phyloP scores from a whole-genome alignment of 2,329 filamentous ascomycete species.

The Tolypocladium album region DNA sequence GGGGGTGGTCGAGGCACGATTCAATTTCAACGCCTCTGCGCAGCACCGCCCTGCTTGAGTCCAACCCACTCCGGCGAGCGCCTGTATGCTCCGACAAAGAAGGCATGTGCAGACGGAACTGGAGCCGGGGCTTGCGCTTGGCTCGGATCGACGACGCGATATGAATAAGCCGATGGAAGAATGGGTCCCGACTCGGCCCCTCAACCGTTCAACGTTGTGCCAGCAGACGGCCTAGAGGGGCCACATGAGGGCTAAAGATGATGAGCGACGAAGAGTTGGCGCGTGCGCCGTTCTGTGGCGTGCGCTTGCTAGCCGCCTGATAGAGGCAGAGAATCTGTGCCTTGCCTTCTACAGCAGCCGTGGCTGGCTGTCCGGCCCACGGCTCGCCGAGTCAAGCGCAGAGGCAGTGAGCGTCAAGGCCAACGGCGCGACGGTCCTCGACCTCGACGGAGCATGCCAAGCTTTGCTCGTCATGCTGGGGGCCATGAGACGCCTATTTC shows the following conservation, averaged over 20 bases:
- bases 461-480: constrained; percentile 15
- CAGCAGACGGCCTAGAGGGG: not conserved
- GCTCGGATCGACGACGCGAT: not conserved
- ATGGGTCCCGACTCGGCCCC: not conserved
- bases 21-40: not conserved
- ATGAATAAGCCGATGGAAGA: not conserved
- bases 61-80: not conserved
- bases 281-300: not conserved
- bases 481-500: constrained; percentile 7
- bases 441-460: constrained; percentile 11
- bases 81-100: not conserved
- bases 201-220: not conserved
- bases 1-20: not conserved
- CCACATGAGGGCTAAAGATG: not conserved
- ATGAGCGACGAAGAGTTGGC: not conserved
- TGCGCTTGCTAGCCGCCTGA: not conserved
- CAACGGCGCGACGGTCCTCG: not conserved
- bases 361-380: not conserved
- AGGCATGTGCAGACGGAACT: not conserved
- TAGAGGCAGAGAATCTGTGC: not conserved
- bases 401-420: not conserved
- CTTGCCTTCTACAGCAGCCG: constrained; percentile 1
- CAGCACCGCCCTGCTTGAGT: not conserved
- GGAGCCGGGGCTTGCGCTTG: not conserved
- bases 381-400: constrained; percentile 1